A percentile compares a stretch with the other conserved stretches of the same genome.
These are phyloP conservation scores for Henningerozyma blattae DNA, from an alignment of 805 yeast species.

Conservation along the genomic window DNA sequence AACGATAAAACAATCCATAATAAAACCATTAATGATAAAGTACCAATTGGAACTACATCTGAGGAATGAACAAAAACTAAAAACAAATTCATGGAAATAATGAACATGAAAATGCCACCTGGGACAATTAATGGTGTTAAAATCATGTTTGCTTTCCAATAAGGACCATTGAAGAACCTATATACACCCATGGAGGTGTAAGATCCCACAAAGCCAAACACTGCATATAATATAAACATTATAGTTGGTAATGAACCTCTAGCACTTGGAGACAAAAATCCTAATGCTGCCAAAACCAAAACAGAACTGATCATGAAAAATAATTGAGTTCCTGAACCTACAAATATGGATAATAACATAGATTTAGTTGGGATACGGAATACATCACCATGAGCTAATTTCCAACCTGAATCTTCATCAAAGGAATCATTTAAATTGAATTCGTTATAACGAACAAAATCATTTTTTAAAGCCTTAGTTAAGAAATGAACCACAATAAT, in stretches of 20 bases:
- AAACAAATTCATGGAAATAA: slow-evolving; percentile 69
- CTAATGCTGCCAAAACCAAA: slow-evolving; percentile 72
- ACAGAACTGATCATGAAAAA: slow-evolving; percentile 65
- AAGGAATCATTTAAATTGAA: slow-evolving; percentile 77
- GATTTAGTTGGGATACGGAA: slow-evolving; percentile 71
- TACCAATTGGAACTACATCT: slow-evolving; percentile 90
- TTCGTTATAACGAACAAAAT: slow-evolving; percentile 80
- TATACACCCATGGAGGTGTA: slow-evolving; percentile 77
- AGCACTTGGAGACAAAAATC: slow-evolving; percentile 85
- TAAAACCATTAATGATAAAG: slow-evolving; percentile 65
- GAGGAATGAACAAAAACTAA: slow-evolving; percentile 69
- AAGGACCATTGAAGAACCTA: slow-evolving; percentile 83
- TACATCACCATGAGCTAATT: slow-evolving; percentile 87
- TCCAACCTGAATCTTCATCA: slow-evolving; percentile 95
- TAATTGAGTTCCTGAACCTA: slow-evolving; percentile 84
- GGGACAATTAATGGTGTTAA: slow-evolving; percentile 82
- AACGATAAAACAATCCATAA: slow-evolving; percentile 81
- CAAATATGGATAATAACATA: slow-evolving; percentile 61
- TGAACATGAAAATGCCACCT: slow-evolving; percentile 50
- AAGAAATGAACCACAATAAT: slow-evolving; percentile 69
- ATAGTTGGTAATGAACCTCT: slow-evolving; percentile 89
- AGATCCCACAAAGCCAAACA: slow-evolving; percentile 75
- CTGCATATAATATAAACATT: slow-evolving; percentile 71
- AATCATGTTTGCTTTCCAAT: slow-evolving; percentile 77
- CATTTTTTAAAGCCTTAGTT: slow-evolving; percentile 68